Base-by-base conservation (phyloP, 306 rosid species). In the Quercus rubra region DNA sequence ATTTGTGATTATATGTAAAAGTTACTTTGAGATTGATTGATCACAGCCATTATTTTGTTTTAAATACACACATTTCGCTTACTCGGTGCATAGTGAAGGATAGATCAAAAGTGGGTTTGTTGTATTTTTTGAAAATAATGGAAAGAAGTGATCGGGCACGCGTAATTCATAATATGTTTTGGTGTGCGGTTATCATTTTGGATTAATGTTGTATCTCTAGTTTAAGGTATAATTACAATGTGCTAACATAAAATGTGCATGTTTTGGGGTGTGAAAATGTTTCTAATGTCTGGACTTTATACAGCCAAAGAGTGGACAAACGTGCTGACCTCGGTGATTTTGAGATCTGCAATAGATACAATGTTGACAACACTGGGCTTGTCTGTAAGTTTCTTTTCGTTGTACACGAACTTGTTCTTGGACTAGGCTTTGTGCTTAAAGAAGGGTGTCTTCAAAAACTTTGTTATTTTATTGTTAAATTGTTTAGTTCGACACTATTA, bases 331-430 rank as follows among this genome's bases (percentile, higher is more conserved):
- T 92, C 52, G 28, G 80, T 78, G 99, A 94, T 87, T 91, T 94
- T 80, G 90, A 92, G 86, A 89, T 88, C 80, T 91, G 96, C 73
- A 92, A 88, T 88, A 73, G 74, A 81, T 88, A 90, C 83, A 89
- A 92, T 83, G 88, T 94, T 84, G 97, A 94, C 84, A 92, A 94
- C 77, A 94, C 99, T 27, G 97, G 97, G 76, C 91, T 94, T 83
- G 95, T 94, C 55, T 92, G 97, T 94, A 87, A 80, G 97, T 90
- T 87, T 74, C 52, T 66, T 70, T 52, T 78, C 17, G 3, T 67
- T 33, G 5, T 19, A 6, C 71, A 31, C 10, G 6, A 31, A 3
- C 25, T 31, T 66, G 51, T 33, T 67, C 71, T 19, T 28, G 43
- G 43, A 28, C 70, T 6, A 63, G 70, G 43, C 21, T 46, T 76